phyloP scores from a whole-genome alignment of 345 rosid species.

The Fremontodendron californicum region DNA sequence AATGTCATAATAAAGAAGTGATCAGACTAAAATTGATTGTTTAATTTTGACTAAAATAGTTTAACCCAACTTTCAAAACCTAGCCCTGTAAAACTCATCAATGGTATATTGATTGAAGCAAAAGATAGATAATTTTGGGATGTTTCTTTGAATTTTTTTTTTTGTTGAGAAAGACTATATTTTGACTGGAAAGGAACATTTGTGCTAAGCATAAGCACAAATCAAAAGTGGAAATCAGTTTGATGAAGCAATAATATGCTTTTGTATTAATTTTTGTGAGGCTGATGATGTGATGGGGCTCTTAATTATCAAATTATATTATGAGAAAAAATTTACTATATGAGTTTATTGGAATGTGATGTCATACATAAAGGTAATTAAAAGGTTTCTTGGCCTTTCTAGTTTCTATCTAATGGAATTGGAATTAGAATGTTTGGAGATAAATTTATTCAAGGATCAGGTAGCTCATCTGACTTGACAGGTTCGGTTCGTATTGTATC shows the following conservation, averaged over 20 bases:
- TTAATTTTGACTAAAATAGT: constrained; percentile 15
- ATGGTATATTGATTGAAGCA: neutral
- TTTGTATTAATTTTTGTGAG: neutral
- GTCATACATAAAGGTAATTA: constrained; percentile 11
- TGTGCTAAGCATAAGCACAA: neutral
- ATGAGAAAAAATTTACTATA: neutral
- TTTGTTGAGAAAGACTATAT: neutral
- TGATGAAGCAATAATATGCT: neutral
- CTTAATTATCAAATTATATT: neutral
- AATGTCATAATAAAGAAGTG: neutral
- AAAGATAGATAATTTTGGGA: neutral
- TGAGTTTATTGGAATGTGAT: constrained; percentile 5
- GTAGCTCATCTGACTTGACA: too few species aligned
- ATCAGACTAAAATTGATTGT: neutral
- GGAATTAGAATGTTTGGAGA: too few species aligned
- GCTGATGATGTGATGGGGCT: neutral
- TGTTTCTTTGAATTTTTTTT: too few species aligned
- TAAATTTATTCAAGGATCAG: too few species aligned
- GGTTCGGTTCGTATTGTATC: too few species aligned
- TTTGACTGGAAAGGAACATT: neutral
- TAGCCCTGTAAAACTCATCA: neutral
- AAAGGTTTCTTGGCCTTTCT: neutral
- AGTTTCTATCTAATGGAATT: neutral
- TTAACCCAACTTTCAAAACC: neutral
- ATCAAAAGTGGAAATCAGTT: neutral